A percentile compares a stretch with the other conserved stretches of the same genome.
Conservation (phyloP, 2,329 filamentous ascomycete species). For the Fusarium verticillioides region DNA sequence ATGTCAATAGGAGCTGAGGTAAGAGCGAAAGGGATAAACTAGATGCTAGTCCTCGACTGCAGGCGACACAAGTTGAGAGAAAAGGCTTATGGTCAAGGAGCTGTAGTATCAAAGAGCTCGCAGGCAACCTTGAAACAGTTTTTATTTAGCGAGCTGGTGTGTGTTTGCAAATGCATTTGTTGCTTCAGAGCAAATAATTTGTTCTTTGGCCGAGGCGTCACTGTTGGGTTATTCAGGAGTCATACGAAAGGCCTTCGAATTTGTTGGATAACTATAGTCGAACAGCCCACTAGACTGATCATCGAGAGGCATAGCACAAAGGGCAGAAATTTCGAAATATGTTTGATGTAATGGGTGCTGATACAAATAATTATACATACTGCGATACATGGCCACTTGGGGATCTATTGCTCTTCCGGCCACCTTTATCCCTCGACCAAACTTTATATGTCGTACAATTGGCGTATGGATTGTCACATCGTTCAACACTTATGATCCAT, state of each 20-base stretch:
- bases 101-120: neutral
- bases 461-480: neutral
- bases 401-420: constrained; percentile 2
- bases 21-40: neutral
- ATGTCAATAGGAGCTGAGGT: neutral
- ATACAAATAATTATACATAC: constrained; percentile 45
- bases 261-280: neutral
- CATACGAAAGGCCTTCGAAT: neutral
- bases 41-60: neutral
- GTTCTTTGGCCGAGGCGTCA: neutral
- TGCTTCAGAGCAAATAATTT: neutral
- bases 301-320: neutral
- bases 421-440: neutral
- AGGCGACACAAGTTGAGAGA: neutral
- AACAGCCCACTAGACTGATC: neutral
- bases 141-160: neutral
- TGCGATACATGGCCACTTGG: constrained; percentile 9
- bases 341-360: constrained; percentile 25
- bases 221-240: neutral
- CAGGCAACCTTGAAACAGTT: neutral
- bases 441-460: neutral
- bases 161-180: neutral
- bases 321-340: neutral
- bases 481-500: neutral
- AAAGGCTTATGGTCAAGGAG: neutral